Evolutionary conservation across 192 early-diverging fungal genomes (phyloP).

Genomic region (Lobosporangium transversale): DNA sequence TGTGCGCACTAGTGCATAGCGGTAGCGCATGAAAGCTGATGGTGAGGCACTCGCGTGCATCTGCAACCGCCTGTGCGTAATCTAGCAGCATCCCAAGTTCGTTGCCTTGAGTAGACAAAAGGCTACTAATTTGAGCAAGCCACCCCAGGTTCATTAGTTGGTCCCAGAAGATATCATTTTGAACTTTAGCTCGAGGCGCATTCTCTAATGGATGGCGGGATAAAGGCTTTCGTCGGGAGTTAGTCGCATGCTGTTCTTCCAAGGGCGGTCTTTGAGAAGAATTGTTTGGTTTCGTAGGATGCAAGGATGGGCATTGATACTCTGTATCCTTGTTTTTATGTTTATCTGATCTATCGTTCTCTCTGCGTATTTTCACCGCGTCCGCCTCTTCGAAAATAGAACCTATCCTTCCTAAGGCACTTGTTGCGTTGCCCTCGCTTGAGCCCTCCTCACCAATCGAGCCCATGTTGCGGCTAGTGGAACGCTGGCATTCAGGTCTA

Average conservation of each 20-base stretch:
- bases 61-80: constrained; percentile 30
- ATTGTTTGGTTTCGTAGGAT: no score
- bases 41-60: constrained; percentile 27
- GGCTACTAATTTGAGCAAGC: constrained; percentile 42
- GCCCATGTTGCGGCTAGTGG: constrained; percentile 2
- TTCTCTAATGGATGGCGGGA: constrained; percentile 21
- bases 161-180: constrained; percentile 40
- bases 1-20: not conserved
- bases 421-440: no score
- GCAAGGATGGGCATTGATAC: no score
- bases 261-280: not conserved
- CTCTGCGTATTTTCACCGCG: no score
- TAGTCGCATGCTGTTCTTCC: not conserved
- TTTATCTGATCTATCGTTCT: no score
- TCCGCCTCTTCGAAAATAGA: no score
- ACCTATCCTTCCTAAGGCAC: no score
- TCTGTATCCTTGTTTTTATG: no score
- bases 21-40: constrained; percentile 32
- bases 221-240: not conserved
- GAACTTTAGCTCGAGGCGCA: constrained; percentile 15
- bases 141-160: constrained; percentile 38
- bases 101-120: constrained; percentile 38
- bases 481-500: not conserved
- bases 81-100: constrained; percentile 46
- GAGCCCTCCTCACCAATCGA: constrained; percentile 19